Evolutionary conservation across 345 rosid genomes (phyloP).

Genomic region (Firmiana major): DNA sequence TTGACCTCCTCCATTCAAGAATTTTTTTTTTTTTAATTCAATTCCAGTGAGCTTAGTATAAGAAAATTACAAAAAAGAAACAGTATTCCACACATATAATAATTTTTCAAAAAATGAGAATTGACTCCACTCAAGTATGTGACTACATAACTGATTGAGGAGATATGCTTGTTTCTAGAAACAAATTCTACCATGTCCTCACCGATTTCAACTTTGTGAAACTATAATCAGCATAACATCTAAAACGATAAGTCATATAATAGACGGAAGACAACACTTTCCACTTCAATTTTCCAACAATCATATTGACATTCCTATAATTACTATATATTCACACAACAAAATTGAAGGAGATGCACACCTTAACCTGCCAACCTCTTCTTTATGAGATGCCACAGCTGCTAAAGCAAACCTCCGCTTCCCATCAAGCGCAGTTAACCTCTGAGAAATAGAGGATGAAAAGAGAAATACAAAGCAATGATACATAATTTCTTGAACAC

Average conservation of each 20-base stretch:
- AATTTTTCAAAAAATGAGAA: neutral
- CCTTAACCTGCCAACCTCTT: slow-evolving; percentile 95
- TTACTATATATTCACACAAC: neutral
- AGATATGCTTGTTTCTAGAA: neutral
- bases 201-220: neutral
- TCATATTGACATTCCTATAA: neutral
- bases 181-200: neutral
- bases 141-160: neutral
- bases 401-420: slow-evolving; percentile 98
- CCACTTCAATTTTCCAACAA: neutral
- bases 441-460: slow-evolving; percentile 34
- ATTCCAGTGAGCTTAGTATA: neutral
- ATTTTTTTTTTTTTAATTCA: too few species aligned
- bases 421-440: slow-evolving; percentile 97
- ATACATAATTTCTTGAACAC: slow-evolving; percentile 8
- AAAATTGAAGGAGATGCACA: slow-evolving; percentile 26
- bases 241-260: neutral
- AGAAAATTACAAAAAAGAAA: neutral
- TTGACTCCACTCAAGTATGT: neutral
- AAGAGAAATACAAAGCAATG: slow-evolving; percentile 9
- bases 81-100: neutral
- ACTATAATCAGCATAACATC: neutral
- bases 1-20: neutral
- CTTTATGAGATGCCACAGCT: slow-evolving; percentile 81
- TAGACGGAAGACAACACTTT: neutral